Base-by-base conservation (phyloP, 2,329 filamentous ascomycete species). In the Penicillium sclerotigenum region DNA sequence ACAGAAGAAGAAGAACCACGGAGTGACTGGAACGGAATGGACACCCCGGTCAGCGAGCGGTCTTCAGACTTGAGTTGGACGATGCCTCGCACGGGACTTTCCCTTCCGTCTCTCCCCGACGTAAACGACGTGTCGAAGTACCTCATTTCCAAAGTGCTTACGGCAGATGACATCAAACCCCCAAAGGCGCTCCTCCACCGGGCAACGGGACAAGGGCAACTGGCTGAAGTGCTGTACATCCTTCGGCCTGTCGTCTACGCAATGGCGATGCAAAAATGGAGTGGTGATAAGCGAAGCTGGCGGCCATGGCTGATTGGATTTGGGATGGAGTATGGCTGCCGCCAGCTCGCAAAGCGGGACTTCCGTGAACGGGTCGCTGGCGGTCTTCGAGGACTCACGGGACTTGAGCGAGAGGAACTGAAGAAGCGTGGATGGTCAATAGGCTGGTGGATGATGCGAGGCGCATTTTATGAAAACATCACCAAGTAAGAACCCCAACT, bases 381-480 rank as follows among this genome's bases (percentile, higher is more conserved):
- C 42, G 87, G 90, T 29, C 79, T 94, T 59, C 83, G 90, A 47
- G 91, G 84, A 1, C 69, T 94, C 31, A 96, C 93, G 24, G 85
- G 88, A 9, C 80, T 99, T 18, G 94, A 99, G 76, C 85, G 87
- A 54, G 93, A 97, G 64, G 93, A 97, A 77, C 85, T 95, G 81
- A 86, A 82, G 70, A 91, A 90, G 75, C 83, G 94, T 60, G 91
- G 89, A 37, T 96, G 91, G 91, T 87, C 86, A 2, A 87, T 97
- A 80, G 89, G 87, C 20, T 97, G 94, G 93, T 99, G 94, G 94
- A 77, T 83, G 26, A 94, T 99, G 90, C 85, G 93, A 58, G 93
- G 94, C n/a, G 91, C 92, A 2, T 96, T 96, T 66, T 99, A 99
- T 75, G 90, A 97, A 75, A 90, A 91, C 66, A 81, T 97, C 58